Percentiles rank a stretch among this genome's conserved stretches.
These are phyloP conservation scores for Fabrea salina DNA, from an alignment of 169 alveolate species.

Conservation along the genomic window DNA sequence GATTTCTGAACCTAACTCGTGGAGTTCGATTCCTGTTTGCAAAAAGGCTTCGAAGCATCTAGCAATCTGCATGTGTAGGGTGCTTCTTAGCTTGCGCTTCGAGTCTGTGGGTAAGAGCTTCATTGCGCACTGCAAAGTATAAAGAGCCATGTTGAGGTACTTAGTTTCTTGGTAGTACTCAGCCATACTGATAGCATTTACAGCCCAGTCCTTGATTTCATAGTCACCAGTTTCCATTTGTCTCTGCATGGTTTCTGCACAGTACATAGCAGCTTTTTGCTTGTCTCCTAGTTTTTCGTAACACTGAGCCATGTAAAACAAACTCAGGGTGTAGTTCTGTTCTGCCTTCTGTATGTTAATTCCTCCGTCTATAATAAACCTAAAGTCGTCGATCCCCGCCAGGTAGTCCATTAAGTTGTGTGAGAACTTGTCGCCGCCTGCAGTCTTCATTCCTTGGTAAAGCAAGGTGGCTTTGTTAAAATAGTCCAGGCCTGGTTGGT, in stretches of 20 bases:
- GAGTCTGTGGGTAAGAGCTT: slow-evolving; percentile 64
- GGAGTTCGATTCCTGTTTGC: not conserved
- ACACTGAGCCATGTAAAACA: slow-evolving; percentile 83
- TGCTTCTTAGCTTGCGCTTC: slow-evolving; percentile 70
- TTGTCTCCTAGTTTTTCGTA: slow-evolving; percentile 76
- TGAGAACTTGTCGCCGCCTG: not conserved
- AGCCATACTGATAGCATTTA: slow-evolving; percentile 77
- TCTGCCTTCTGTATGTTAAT: slow-evolving; percentile 61
- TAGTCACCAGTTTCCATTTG: slow-evolving; percentile 72
- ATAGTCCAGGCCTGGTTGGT: slow-evolving; percentile 64
- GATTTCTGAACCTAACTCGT: slow-evolving; percentile 10
- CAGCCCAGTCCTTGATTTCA: slow-evolving; percentile 79
- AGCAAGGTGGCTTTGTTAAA: slow-evolving; percentile 71
- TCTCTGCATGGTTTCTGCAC: slow-evolving; percentile 81
- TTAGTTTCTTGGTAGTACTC: slow-evolving; percentile 77
- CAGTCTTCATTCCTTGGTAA: slow-evolving; percentile 37
- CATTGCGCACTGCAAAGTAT: slow-evolving; percentile 73
- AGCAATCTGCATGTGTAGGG: slow-evolving; percentile 76
- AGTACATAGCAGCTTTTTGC: slow-evolving; percentile 78
- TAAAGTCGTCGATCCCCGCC: not conserved
- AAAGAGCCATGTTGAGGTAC: slow-evolving; percentile 73
- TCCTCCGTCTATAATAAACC: slow-evolving; percentile 76
- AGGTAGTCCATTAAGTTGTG: not conserved
- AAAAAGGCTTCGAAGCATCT: slow-evolving; percentile 29
- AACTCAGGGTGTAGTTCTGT: slow-evolving; percentile 74